phyloP scores from a whole-genome alignment of 2,329 filamentous ascomycete species.

The Chaetomiaceae sp. region DNA sequence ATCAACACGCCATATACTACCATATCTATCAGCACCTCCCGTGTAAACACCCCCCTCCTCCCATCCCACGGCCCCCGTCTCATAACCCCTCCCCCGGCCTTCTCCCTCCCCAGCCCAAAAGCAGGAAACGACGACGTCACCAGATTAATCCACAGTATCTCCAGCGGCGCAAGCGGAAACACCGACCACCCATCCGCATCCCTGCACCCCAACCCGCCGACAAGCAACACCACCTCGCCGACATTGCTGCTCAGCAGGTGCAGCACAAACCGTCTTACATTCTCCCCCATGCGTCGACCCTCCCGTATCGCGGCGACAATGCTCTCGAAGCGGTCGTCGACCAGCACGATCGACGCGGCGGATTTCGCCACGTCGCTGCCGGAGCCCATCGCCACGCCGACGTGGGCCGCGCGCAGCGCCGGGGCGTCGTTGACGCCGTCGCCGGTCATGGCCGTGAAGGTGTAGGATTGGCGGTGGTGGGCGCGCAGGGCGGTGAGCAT shows the following conservation, averaged over 20 bases:
- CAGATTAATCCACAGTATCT: slow-evolving; percentile 95
- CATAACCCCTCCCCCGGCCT: slow-evolving; percentile 71
- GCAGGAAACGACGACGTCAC: slow-evolving; percentile 81
- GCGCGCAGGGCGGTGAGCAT: slow-evolving; percentile 33
- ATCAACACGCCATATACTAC: slow-evolving; percentile 73
- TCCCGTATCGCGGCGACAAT: slow-evolving; percentile 80
- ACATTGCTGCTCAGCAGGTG: slow-evolving; percentile 77
- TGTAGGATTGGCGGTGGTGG: no score
- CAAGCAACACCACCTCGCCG: slow-evolving; percentile 72
- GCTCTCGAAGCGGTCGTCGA: slow-evolving; percentile 82
- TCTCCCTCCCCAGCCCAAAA: slow-evolving; percentile 79
- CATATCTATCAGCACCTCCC: slow-evolving; percentile 73
- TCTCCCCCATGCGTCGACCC: slow-evolving; percentile 79
- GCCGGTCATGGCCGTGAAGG: slow-evolving; percentile 51
- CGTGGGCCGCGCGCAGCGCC: slow-evolving; percentile 54
- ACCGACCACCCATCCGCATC: slow-evolving; percentile 66
- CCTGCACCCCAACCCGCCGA: slow-evolving; percentile 77
- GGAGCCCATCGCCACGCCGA: slow-evolving; percentile 65
- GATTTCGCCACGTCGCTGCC: slow-evolving; percentile 83
- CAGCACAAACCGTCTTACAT: slow-evolving; percentile 82
- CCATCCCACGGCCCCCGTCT: slow-evolving; percentile 68
- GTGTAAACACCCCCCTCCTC: slow-evolving; percentile 65
- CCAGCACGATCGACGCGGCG: slow-evolving; percentile 73
- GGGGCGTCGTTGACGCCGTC: slow-evolving; percentile 59
- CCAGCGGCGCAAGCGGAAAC: slow-evolving; percentile 77